These are phyloP conservation scores for Coleophoma eucalyptorum DNA, from an alignment of 2,329 filamentous ascomycete genomes.

Conservation along the genomic window DNA sequence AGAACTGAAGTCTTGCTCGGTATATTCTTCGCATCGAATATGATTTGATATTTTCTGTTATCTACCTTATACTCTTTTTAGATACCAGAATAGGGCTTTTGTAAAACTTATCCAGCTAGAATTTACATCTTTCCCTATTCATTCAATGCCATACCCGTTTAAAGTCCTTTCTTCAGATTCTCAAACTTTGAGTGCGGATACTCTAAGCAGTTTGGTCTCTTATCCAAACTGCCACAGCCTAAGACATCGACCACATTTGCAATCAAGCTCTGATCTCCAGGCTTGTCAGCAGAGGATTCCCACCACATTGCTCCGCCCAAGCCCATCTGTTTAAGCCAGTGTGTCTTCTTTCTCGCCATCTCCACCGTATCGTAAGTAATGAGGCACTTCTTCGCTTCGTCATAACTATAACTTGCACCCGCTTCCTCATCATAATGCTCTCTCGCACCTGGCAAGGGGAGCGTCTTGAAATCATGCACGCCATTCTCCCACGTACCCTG, in stretches of 20 bases:
- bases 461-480: constrained; percentile 82
- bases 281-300: constrained; percentile 56
- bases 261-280: constrained; percentile 65
- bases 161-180: constrained; percentile 59
- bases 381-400: constrained; percentile 58
- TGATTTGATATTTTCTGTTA: too few species aligned
- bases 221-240: constrained; percentile 50
- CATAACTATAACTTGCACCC: constrained; percentile 76
- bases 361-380: constrained; percentile 74
- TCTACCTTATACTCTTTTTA: too few species aligned
- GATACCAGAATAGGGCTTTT: too few species aligned
- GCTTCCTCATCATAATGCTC: constrained; percentile 61
- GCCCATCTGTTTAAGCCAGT: constrained; percentile 61
- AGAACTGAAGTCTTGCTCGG: too few species aligned
- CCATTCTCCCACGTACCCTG: constrained; percentile 81
- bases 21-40: too few species aligned
- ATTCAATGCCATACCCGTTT: constrained; percentile 42
- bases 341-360: constrained; percentile 66
- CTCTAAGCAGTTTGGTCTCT: constrained; percentile 53
- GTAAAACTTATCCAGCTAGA: too few species aligned
- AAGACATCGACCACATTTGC: constrained; percentile 55
- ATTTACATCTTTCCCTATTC: constrained; percentile 4
- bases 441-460: constrained; percentile 65
- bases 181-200: constrained; percentile 69
- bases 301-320: constrained; percentile 97